These are phyloP conservation scores for Colletotrichum kahawae DNA, from an alignment of 2,329 filamentous ascomycete species.

Conservation along the genomic window DNA sequence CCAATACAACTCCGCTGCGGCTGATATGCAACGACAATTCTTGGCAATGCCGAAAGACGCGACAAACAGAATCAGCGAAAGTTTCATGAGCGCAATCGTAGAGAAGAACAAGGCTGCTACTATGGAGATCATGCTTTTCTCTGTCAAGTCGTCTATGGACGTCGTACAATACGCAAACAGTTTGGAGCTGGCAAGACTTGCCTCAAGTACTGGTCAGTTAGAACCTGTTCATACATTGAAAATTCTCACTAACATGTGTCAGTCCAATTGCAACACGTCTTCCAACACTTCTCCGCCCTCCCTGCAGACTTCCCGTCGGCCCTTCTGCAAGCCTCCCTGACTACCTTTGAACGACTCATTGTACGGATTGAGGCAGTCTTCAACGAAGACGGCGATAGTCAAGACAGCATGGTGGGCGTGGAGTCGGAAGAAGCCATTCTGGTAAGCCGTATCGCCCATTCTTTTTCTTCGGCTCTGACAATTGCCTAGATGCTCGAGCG, in stretches of 20 bases:
- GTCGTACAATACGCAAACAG: slow-evolving; percentile 52
- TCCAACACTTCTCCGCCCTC: slow-evolving; percentile 50
- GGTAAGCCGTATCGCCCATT: slow-evolving; percentile 27
- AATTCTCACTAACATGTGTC: slow-evolving; percentile 19
- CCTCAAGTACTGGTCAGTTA: slow-evolving; percentile 48
- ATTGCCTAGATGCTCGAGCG: slow-evolving; percentile 48
- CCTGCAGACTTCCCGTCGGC: slow-evolving; percentile 53
- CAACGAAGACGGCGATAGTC: slow-evolving; percentile 41
- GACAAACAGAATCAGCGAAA: slow-evolving; percentile 45
- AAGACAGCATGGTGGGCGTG: slow-evolving; percentile 41
- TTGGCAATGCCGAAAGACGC: slow-evolving; percentile 52
- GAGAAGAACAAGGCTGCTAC: slow-evolving; percentile 57
- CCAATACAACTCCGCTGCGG: slow-evolving; percentile 61
- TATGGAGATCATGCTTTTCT: slow-evolving; percentile 57
- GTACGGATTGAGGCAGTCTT: slow-evolving; percentile 44
- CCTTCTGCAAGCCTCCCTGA: slow-evolving; percentile 48
- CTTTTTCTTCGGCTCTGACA: slow-evolving; percentile 1
- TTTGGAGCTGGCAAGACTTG: slow-evolving; percentile 52
- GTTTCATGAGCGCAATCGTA: slow-evolving; percentile 54
- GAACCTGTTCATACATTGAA: not conserved
- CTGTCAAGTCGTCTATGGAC: slow-evolving; percentile 53
- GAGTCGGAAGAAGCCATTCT: slow-evolving; percentile 54
- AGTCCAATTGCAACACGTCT: slow-evolving; percentile 57
- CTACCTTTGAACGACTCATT: slow-evolving; percentile 53
- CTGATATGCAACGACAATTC: slow-evolving; percentile 62